Base-by-base conservation (phyloP, 2,329 filamentous ascomycete genomes). In the Geoglossum cookeanum region DNA sequence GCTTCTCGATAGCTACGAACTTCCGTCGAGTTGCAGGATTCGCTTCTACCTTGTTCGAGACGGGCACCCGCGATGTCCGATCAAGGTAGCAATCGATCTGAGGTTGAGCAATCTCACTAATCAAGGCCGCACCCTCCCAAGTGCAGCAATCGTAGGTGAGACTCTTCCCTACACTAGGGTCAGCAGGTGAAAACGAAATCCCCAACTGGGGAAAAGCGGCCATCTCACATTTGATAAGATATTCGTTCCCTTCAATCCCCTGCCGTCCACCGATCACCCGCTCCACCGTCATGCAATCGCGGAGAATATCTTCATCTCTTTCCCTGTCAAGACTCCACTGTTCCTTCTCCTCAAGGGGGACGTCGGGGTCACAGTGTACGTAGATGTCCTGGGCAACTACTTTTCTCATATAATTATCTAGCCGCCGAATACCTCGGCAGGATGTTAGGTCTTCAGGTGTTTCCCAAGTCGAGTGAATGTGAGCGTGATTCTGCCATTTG, bases 391-490 rank as follows among this genome's bases (percentile, higher is more conserved):
- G 80, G 62, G 84, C 79, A 55, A 96, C 81, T 45, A 85, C 75
- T 68, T 90, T 94, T 64, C 84, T 83, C 70, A 87, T 90, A 72
- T 97, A 98, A 68, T 98, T 98, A 66, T 97, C 92, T 6, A 98
- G 77, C 59, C 90, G 89, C 54, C 90, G 86, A 62, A 84, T 84
- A 60, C 92, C 91, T 60, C 87, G 87, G 66, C 84, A 85, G n/a
- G 82, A 79, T 29, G 80, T 77, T 32, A 96, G 78, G 22, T 75
- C 78, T 57, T 87, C 82, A 59, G 84, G 83, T 0, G 82, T 83
- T 69, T 97, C 90, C 91, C 92, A 98, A 0, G 89, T 94, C 58
- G 94, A 87, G 72, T 98, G 92, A 63, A 94, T 83, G 68, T 98
- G 89, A 9, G 92, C 94, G 70, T 89, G 87, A 62, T 84, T 87